These are phyloP conservation scores for Eragrostis curvula DNA, from an alignment of 176 grass and related monocot species.

Conservation along the genomic window DNA sequence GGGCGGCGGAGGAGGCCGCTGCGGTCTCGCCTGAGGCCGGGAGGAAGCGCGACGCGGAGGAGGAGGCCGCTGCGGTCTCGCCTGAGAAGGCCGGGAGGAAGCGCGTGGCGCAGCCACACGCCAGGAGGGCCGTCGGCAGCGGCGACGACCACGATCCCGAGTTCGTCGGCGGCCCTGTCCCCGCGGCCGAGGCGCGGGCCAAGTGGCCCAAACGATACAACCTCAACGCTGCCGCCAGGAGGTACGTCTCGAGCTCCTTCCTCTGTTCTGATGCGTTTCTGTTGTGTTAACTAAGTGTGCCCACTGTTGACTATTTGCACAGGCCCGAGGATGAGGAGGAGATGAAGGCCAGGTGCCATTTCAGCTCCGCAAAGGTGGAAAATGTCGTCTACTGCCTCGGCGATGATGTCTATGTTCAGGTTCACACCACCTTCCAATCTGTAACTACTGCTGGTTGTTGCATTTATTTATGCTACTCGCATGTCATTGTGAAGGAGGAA, in stretches of 20 bases:
- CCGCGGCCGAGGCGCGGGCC: slow-evolving; percentile 45
- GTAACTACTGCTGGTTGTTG: neutral
- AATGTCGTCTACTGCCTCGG: slow-evolving; percentile 45
- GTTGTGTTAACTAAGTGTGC: neutral
- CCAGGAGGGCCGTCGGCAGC: slow-evolving; percentile 1
- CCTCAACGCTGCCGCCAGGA: neutral
- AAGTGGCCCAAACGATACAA: slow-evolving; percentile 71
- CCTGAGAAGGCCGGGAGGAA: no score
- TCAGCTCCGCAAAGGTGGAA: slow-evolving; percentile 56
- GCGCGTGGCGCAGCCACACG: slow-evolving; percentile 39
- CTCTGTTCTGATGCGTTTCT: neutral
- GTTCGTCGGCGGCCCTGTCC: slow-evolving; percentile 51
- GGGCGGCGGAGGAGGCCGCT: neutral
- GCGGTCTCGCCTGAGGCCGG: neutral
- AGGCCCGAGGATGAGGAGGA: slow-evolving; percentile 52
- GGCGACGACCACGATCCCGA: slow-evolving; percentile 12
- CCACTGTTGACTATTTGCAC: neutral
- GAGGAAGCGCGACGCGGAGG: no score
- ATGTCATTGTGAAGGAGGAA: neutral
- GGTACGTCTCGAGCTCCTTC: neutral
- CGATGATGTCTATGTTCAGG: slow-evolving; percentile 74
- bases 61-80: no score
- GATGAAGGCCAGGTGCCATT: slow-evolving; percentile 47
- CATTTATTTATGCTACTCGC: neutral
- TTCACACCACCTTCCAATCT: neutral